Evolutionary conservation across 352 stramenopile genomes (phyloP), one percentile per base, ranked within the genome.

Genomic region (Pythium graminicola): DNA sequence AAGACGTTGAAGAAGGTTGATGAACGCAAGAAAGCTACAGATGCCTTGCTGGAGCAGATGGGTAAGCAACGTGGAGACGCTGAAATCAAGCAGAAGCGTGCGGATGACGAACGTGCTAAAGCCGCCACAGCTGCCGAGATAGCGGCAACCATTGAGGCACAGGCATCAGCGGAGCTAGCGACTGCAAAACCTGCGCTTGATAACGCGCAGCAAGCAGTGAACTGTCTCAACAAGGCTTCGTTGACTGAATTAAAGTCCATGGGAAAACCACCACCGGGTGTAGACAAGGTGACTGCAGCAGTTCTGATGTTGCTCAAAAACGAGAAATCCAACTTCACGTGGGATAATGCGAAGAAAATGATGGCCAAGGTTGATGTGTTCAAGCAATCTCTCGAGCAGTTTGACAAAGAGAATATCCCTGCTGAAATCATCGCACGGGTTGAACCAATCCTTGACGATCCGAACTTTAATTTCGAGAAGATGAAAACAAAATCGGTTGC

Each of bases 291-390:
- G 7, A 96, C 89, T 0, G 81, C 82, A 6, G 85, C 85, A 0
- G 70, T 97, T 27, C 63, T 97, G 1, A 96, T 97, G 64, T 86
- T 97, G 68, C 40, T 97, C n/a, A 96, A 96, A 67, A 81, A 89
- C 36, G 89, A 97, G 62, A 96, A 89, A 29, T 93, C 93, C 50
- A 95, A 96, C 56, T 95, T 97, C 40, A 88, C 79, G 36, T 97
- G 89, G 89, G 90, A 97, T 32, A 97, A 95, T 54, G 89, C 89
- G 10, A 97, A 96, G 72, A 97, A 96, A 60, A 97, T 97, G 89
- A 97, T 97, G 89, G 89, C 89, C 2, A 97, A 96, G 31, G 81
- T 95, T 11, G 89, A 97, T 54, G 72, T 86, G 5, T 97, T 97
- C 69, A 96, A 97, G 69, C 68, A 89, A 31, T 70, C 79, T 29